Conservation (phyloP, 2,329 filamentous ascomycete species). For the Colletotrichum sp. region DNA sequence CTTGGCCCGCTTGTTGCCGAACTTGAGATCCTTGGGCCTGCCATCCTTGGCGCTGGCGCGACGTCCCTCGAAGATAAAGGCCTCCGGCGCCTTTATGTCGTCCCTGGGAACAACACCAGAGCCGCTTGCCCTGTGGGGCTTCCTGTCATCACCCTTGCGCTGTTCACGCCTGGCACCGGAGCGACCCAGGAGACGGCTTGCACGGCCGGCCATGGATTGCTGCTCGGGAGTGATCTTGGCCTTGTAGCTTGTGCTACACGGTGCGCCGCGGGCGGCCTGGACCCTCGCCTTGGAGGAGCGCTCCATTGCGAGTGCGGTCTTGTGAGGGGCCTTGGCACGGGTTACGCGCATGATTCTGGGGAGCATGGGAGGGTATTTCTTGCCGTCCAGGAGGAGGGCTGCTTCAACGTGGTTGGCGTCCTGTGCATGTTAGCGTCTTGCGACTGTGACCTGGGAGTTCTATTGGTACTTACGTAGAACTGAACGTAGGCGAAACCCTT, state of each 20-base stretch:
- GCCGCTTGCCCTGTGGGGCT: conserved; percentile 23
- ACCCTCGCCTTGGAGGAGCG: conserved; percentile 46
- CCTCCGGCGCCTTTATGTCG: conserved; percentile 64
- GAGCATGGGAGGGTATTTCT: conserved; percentile 94
- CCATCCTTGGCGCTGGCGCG: conserved; percentile 72
- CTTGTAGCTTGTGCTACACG: conserved; percentile 59
- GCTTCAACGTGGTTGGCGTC: conserved; percentile 88
- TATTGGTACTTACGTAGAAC: conserved; percentile 66
- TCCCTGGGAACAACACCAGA: conserved; percentile 24
- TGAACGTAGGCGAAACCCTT: conserved; percentile 99
- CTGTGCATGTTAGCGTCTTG: conserved; percentile 35
- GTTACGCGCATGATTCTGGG: conserved; percentile 85
- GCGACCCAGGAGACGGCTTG: conserved; percentile 74
- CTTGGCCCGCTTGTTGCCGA: conserved; percentile 58
- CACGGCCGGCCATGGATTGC: conserved; percentile 74
- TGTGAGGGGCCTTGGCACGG: conserved; percentile 77
- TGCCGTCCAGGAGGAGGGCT: conserved; percentile 86
- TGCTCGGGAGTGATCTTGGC: conserved; percentile 74
- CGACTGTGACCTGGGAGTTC: not conserved
- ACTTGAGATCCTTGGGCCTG: conserved; percentile 64
- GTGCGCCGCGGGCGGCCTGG: conserved; percentile 19
- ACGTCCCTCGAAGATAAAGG: conserved; percentile 81
- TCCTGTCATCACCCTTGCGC: conserved; percentile 26
- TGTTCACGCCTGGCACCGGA: conserved; percentile 60
- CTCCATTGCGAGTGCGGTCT: conserved; percentile 59